Percentiles rank a stretch among this genome's conserved stretches.
phyloP scores from a whole-genome alignment of 768 basidiomycete genomes.

The Leccinum longicurvipes region DNA sequence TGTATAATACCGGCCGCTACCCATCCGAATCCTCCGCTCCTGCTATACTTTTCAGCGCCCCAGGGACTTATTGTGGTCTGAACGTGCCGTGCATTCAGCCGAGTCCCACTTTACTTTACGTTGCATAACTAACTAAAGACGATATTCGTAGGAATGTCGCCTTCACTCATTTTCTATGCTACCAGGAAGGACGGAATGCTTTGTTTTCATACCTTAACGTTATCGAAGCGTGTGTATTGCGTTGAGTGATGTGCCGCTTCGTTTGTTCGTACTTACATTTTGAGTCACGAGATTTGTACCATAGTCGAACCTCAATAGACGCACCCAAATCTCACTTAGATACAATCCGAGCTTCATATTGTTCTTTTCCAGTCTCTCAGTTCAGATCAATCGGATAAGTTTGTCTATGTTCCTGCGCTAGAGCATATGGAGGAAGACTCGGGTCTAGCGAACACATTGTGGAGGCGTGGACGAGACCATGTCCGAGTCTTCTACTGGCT shows the following conservation, averaged over 20 bases:
- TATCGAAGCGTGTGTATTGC: slow-evolving; percentile 18
- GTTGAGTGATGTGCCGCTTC: background rate
- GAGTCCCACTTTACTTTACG: slow-evolving; percentile 25
- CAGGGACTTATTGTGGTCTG: slow-evolving; percentile 1
- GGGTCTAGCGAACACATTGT: too few species aligned
- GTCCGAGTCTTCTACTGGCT: background rate
- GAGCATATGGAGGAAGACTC: too few species aligned
- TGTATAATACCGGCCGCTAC: background rate
- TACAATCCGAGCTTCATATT: background rate
- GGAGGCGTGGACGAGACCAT: background rate
- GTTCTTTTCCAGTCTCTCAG: background rate
- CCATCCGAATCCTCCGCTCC: slow-evolving; percentile 3
- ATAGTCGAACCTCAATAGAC: background rate
- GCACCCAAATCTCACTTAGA: background rate
- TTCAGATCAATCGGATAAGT: background rate
- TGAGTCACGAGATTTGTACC: background rate
- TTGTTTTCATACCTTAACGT: slow-evolving; percentile 25
- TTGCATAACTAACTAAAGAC: slow-evolving; percentile 24
- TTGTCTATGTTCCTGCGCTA: background rate
- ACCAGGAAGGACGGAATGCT: slow-evolving; percentile 16
- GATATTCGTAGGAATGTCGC: slow-evolving; percentile 19
- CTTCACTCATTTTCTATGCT: slow-evolving; percentile 13
- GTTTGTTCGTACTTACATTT: slow-evolving; percentile 22
- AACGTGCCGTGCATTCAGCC: slow-evolving; percentile 8
- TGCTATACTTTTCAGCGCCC: slow-evolving; percentile 23